Conservation (phyloP, 2,329 filamentous ascomycete species). For the Alternaria tenuissima region DNA sequence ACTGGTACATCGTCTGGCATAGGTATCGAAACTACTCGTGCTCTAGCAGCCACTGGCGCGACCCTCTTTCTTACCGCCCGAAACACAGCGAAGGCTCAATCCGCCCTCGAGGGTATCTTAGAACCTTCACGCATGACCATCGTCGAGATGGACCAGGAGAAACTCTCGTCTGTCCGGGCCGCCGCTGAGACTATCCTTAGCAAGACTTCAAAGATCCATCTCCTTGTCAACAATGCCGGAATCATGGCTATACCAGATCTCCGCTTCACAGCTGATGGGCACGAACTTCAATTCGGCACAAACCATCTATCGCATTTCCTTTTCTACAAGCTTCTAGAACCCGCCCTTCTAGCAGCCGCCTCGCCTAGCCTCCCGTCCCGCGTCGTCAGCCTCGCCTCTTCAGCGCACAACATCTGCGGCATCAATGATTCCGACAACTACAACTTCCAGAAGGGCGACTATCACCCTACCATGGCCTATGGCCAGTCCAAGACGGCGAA, state of each 20-base stretch:
- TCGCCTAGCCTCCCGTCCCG: constrained; percentile 55
- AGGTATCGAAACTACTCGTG: constrained; percentile 43
- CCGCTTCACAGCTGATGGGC: constrained; percentile 48
- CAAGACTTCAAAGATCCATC: constrained; percentile 36
- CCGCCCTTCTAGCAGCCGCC: constrained; percentile 48
- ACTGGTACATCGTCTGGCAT: constrained; percentile 43
- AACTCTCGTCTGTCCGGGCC: constrained; percentile 27
- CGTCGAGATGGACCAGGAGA: constrained; percentile 39
- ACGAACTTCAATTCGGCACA: constrained; percentile 53
- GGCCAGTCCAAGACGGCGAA: constrained; percentile 61
- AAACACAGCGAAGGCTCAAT: constrained; percentile 52
- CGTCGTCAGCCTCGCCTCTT: constrained; percentile 58
- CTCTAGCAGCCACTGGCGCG: constrained; percentile 56
- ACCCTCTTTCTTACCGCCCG: constrained; percentile 55
- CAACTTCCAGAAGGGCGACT: constrained; percentile 45
- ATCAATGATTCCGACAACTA: constrained; percentile 52
- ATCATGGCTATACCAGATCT: constrained; percentile 52
- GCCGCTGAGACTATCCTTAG: constrained; percentile 29
- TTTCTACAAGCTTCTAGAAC: constrained; percentile 53
- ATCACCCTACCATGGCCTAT: constrained; percentile 55
- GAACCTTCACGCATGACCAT: constrained; percentile 45
- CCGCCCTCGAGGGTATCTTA: constrained; percentile 22
- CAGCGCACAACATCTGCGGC: constrained; percentile 51
- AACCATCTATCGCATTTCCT: constrained; percentile 61
- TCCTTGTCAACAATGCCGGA: constrained; percentile 57